Base-by-base conservation (phyloP, 2,329 filamentous ascomycete genomes). In the Aureobasidium zeae region DNA sequence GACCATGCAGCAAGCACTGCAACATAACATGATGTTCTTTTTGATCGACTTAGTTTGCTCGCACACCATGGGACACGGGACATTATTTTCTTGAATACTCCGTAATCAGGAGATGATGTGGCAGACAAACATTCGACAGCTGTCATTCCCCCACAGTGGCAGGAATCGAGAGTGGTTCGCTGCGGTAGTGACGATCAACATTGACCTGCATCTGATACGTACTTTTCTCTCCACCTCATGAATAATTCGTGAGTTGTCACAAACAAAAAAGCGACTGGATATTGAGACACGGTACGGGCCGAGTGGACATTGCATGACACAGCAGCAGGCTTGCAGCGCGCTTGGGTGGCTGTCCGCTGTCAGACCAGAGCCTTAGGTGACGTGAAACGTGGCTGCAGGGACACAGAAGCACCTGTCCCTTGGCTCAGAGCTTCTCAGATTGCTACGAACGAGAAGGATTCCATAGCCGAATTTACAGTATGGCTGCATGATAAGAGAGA, bases 211-310 rank as follows among this genome's bases (percentile, higher is more conserved):
- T 32, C 37, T 41, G 39, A 43, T 43, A 43, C 39, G 39, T 43
- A 34, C 29, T 30, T 33, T 24, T 26, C 19, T 34, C 16, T 30
- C 29, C 30, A 43, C 34, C 28, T 34, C 39, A 43, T 28, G 39
- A n/a, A n/a, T n/a, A n/a, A 43, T 43, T 43, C 22, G 26, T 43
- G 39, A 43, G 39, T 43, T 34, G 30, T 43, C 39, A 43, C 39
- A 43, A 43, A 43, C 39, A 43, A 43, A 33, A 10, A 20, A 43
- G 30, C 39, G 30, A 43, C 29, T 43, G 39, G 30, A 29, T 43
- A 30, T 34, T 15, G 9, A 15, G 26, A 43, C 11, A 21, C 39
- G 39, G 39, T 34, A 43, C 39, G 39, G 39, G 30, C 39, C 39
- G 39, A 43, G 39, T 34, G 30, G 21, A 20, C 39, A 43, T 43